A percentile compares a stretch with the other conserved stretches of the same genome.
These are phyloP conservation scores for Talaromyces atroroseus DNA, from an alignment of 2,329 filamentous ascomycete genomes.

Conservation along the genomic window DNA sequence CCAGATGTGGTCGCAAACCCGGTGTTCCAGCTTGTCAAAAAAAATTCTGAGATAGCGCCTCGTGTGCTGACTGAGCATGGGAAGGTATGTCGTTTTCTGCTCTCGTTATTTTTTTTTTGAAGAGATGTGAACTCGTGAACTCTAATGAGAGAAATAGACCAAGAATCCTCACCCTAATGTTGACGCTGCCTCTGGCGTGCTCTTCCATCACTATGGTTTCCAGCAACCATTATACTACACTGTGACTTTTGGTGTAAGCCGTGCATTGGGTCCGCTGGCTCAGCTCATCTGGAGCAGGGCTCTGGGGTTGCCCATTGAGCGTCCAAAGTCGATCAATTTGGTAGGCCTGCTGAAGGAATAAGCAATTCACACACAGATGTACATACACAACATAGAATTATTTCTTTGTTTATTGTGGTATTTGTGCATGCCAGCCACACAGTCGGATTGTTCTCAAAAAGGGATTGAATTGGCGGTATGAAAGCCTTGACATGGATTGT, in stretches of 20 bases:
- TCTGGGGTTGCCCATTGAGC: constrained; percentile 88
- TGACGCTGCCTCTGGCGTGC: constrained; percentile 83
- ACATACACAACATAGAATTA: background rate
- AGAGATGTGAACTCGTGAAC: too few species aligned
- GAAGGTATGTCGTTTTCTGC: constrained; percentile 50
- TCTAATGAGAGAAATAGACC: constrained; percentile 47
- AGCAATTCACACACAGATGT: background rate
- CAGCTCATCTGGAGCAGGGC: constrained; percentile 96
- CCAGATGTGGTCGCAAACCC: constrained; percentile 82
- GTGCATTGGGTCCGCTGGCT: constrained; percentile 76
- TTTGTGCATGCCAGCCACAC: too few species aligned
- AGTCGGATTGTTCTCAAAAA: background rate
- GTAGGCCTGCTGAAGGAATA: constrained; percentile 67
- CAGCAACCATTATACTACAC: constrained; percentile 94
- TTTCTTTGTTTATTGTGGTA: background rate
- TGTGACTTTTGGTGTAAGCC: constrained; percentile 61
- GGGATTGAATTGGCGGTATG: too few species aligned
- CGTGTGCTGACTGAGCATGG: constrained; percentile 88
- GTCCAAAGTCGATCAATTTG: constrained; percentile 95
- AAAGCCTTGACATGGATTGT: too few species aligned
- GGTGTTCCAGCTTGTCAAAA: constrained; percentile 88
- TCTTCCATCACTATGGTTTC: constrained; percentile 98
- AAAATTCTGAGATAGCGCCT: constrained; percentile 87
- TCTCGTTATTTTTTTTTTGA: background rate
- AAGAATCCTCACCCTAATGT: constrained; percentile 98